Evolutionary conservation across 441 rosid genomes (phyloP), one percentile per base, ranked within the genome.

Genomic region (Monsonia emarginata): DNA sequence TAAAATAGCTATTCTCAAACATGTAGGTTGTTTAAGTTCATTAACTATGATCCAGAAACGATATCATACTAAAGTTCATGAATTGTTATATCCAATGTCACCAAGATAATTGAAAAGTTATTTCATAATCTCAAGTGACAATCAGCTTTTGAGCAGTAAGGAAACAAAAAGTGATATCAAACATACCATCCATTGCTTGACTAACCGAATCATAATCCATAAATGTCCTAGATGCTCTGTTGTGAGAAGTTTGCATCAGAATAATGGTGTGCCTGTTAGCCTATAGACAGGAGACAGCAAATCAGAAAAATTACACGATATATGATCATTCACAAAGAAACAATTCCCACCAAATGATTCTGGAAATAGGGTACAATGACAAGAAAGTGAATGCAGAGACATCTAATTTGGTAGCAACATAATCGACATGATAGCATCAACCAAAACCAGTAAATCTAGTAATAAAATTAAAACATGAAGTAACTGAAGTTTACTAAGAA

Each of bases 131-230:
- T 18, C 11, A 22, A 52, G 58, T 18, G 24, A 8, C 11, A 42
- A 18, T 16, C 1, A 18, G 19, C 24, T 19, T 52, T 19, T 19
- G 26, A 52, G 26, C 4, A 52, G 19, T 52, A 19, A 52, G n/a
- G 0, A 19, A 52, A 52, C 58, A 8, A 18, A 18, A 52, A 22
- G 1, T 19, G 26, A 52, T 19, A 65, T 18, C 34, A 7, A 64
- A 56, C 76, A 54, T 86, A 89, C 99, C 97, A 77, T 89, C 97
- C 88, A 94, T 89, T 73, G 99, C 97, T 81, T 85, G 96, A 77
- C 78, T 81, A 32, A 86, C 75, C 13, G 99, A 94, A 13, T 74
- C 96, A 67, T 81, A 94, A 80, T 94, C 99, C 99, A 94, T 88
- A 71, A 91, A 94, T 7, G 96, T 94, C 78, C 96, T 85, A 25